phyloP scores from a whole-genome alignment of 768 basidiomycete species.

The Trametes punicea region DNA sequence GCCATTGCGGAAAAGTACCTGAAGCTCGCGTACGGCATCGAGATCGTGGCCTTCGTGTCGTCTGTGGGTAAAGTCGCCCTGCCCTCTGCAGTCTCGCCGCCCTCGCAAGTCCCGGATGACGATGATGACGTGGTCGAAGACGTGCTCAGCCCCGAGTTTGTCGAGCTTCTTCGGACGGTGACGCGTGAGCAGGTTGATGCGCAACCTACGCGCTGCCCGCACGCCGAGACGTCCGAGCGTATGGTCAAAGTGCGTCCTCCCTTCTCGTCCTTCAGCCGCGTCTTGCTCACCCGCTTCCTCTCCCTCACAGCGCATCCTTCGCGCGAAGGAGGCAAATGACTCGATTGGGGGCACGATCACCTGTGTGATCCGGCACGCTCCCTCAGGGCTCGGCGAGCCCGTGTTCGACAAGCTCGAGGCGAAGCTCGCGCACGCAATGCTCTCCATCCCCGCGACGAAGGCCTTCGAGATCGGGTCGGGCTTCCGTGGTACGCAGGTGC shows the following conservation, averaged over 20 bases:
- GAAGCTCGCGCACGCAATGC: slow-evolving; percentile 93
- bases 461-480: slow-evolving; percentile 98
- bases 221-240: slow-evolving; percentile 78
- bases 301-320: slow-evolving; percentile 74
- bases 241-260: slow-evolving; percentile 80
- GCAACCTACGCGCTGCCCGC: slow-evolving; percentile 85
- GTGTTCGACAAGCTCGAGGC: slow-evolving; percentile 99
- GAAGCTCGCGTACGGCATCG: slow-evolving; percentile 79
- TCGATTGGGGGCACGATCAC: slow-evolving; percentile 99
- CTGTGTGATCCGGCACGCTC: slow-evolving; percentile 89
- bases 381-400: slow-evolving; percentile 92
- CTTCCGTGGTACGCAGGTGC: slow-evolving; percentile 90
- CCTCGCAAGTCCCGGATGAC: slow-evolving; percentile 37
- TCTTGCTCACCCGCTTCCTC: background rate
- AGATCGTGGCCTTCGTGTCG: slow-evolving; percentile 96
- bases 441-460: slow-evolving; percentile 98
- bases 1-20: slow-evolving; percentile 98
- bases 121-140: slow-evolving; percentile 64
- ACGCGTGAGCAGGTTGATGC: slow-evolving; percentile 88
- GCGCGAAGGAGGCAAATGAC: slow-evolving; percentile 86
- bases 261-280: background rate
- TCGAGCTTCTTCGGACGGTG: slow-evolving; percentile 70
- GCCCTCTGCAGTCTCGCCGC: slow-evolving; percentile 47
- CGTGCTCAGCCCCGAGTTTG: slow-evolving; percentile 78
- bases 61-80: slow-evolving; percentile 92